Conservation (phyloP, 2,329 filamentous ascomycete genomes). For the Talaromyces sp. region DNA sequence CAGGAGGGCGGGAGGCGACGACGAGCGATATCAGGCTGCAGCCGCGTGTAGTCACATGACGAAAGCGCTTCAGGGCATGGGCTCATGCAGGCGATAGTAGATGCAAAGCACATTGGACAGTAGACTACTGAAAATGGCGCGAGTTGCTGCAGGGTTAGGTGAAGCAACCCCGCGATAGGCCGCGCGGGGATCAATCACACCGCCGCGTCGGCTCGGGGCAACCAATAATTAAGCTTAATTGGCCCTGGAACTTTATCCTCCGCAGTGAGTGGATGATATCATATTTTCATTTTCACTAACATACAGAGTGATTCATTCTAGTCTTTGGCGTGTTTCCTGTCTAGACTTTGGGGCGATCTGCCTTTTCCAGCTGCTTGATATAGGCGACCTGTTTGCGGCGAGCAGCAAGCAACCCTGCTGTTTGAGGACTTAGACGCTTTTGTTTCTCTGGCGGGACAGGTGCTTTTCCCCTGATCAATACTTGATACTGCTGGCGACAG, state of each 20-base stretch:
- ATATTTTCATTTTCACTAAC: neutral
- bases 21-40: neutral
- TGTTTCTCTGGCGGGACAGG: neutral
- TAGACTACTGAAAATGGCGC: neutral
- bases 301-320: too few relatives aligned
- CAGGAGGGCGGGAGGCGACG: slow-evolving; percentile 17
- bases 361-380: neutral
- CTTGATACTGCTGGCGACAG: slow-evolving; percentile 22
- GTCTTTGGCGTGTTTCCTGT: neutral
- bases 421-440: neutral
- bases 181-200: neutral
- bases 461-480: neutral
- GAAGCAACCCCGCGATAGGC: neutral
- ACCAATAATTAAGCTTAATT: neutral
- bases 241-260: neutral
- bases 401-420: neutral
- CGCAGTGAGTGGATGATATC: too few relatives aligned
- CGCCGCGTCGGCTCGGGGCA: neutral
- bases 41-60: neutral
- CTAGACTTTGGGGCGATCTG: neutral
- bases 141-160: neutral
- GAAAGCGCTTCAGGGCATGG: neutral
- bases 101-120: too few relatives aligned
- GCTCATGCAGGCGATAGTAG: neutral
- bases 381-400: neutral